Base-by-base conservation (phyloP, 805 yeast genomes). In the Nakazawaea ambrosiae region DNA sequence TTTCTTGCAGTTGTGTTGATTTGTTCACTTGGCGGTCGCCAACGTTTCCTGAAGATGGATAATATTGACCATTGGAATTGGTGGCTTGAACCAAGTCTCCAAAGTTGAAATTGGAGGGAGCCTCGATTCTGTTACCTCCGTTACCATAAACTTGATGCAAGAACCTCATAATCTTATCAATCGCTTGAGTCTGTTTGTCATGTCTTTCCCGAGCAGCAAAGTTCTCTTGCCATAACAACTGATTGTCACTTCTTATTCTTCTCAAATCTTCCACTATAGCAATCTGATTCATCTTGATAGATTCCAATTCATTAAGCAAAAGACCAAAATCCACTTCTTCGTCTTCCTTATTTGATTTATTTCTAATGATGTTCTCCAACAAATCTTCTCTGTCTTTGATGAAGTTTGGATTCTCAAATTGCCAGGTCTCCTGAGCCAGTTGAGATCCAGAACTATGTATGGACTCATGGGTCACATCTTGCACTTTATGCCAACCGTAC, bases 401-500 rank as follows among this genome's bases (percentile, higher is more conserved):
- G 55, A 92, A 92, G 52, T 78, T 70, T 2, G 92, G 88, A 45
- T 88, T 86, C 45, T 77, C 79, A 63, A 92, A 92, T 58, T 88
- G 94, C 84, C 89, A 81, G 39, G 78, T 72, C 51, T 92, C 97
- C 40, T 89, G 96, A 29, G 62, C 61, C n/a, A 7, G 26, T 14
- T 29, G 37, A 9, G 26, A n/a, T 15, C 36, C 31, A 22, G 40
- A 27, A 40, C 63, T 68, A 39, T 72, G 68, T 42, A 78, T 60
- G 4, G 89, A 72, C 2, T 94, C 97, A 19, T 82, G 72, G 40
- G 64, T 83, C 17, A 89, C 77, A 59, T 92, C 97, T 60, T 92
- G 98, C 4, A 92, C 92, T 60, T 92, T 92, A 64, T 89, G 97
- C 96, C 97, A 92, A 9, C 98, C 98, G 56, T 92, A 92, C 98